These are phyloP conservation scores for Babesia sp. DNA, from an alignment of 169 alveolate species.

Conservation along the genomic window DNA sequence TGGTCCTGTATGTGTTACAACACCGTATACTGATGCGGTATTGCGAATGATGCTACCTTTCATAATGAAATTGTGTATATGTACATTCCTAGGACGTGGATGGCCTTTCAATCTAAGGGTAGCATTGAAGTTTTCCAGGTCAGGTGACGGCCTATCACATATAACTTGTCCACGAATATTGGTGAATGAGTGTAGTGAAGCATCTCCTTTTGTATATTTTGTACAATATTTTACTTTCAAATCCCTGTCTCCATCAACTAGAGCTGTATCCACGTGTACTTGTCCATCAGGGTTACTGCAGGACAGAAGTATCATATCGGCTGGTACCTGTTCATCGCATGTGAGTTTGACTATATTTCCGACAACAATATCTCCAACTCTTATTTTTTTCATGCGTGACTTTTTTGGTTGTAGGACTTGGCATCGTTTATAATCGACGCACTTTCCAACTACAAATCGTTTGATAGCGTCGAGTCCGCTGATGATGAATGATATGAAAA, in stretches of 20 bases:
- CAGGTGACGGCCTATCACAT: constrained; percentile 77
- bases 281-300: constrained; percentile 76
- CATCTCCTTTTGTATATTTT: constrained; percentile 71
- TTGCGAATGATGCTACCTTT: constrained; percentile 75
- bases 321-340: constrained; percentile 78
- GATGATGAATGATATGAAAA: constrained; percentile 64
- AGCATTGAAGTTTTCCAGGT: constrained; percentile 75
- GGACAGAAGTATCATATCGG: constrained; percentile 71
- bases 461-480: constrained; percentile 65
- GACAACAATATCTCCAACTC: constrained; percentile 70
- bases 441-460: constrained; percentile 68
- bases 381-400: constrained; percentile 63
- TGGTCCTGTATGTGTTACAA: constrained; percentile 74
- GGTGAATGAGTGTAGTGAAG: constrained; percentile 71
- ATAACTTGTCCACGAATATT: constrained; percentile 72
- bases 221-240: constrained; percentile 72
- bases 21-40: constrained; percentile 75
- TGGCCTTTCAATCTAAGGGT: constrained; percentile 74
- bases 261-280: constrained; percentile 71
- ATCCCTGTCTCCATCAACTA: constrained; percentile 72
- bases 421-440: constrained; percentile 70
- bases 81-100: constrained; percentile 74
- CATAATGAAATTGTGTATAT: constrained; percentile 72
- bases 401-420: constrained; percentile 65
- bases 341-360: constrained; percentile 76